phyloP scores from a whole-genome alignment of 345 rosid species.

The Xanthoceras sorbifolium region DNA sequence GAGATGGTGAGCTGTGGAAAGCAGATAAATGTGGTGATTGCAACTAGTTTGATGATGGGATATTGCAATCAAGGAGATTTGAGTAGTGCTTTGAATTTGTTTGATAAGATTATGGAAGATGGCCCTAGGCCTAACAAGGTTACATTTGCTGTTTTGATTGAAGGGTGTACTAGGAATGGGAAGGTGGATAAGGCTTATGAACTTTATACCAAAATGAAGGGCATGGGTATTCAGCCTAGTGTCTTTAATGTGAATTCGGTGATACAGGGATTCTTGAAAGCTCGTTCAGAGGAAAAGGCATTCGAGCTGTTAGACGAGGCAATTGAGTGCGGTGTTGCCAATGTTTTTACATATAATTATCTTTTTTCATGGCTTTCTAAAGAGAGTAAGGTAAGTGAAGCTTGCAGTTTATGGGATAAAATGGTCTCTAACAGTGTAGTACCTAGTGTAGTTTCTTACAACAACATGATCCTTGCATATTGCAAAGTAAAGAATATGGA shows the following conservation, averaged over 20 bases:
- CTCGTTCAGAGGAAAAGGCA: slow-evolving; percentile 44
- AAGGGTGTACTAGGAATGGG: slow-evolving; percentile 57
- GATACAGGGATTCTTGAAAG: slow-evolving; percentile 56
- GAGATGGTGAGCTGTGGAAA: slow-evolving; percentile 70
- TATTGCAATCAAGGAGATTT: slow-evolving; percentile 54
- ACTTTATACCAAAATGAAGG: slow-evolving; percentile 62
- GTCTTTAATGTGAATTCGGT: slow-evolving; percentile 52
- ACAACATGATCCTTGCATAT: slow-evolving; percentile 58
- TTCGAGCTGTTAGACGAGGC: slow-evolving; percentile 57
- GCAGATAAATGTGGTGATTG: slow-evolving; percentile 56
- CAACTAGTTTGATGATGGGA: slow-evolving; percentile 69
- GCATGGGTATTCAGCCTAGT: slow-evolving; percentile 45
- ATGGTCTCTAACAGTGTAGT: slow-evolving; percentile 50
- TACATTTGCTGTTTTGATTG: slow-evolving; percentile 67
- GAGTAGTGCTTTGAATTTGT: slow-evolving; percentile 57
- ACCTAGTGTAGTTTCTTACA: slow-evolving; percentile 61
- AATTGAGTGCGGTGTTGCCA: slow-evolving; percentile 50
- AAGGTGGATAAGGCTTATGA: slow-evolving; percentile 59
- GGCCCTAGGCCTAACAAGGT: slow-evolving; percentile 62
- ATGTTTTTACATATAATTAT: slow-evolving; percentile 53
- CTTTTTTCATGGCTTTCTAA: slow-evolving; percentile 55
- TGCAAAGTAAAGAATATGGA: slow-evolving; percentile 52
- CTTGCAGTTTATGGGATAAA: slow-evolving; percentile 52
- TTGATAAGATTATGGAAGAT: slow-evolving; percentile 51
- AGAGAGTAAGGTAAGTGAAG: slow-evolving; percentile 56